Evolutionary conservation across 2,329 filamentous ascomycete species (phyloP).

Genomic region (Fusarium brevicatenulatum): DNA sequence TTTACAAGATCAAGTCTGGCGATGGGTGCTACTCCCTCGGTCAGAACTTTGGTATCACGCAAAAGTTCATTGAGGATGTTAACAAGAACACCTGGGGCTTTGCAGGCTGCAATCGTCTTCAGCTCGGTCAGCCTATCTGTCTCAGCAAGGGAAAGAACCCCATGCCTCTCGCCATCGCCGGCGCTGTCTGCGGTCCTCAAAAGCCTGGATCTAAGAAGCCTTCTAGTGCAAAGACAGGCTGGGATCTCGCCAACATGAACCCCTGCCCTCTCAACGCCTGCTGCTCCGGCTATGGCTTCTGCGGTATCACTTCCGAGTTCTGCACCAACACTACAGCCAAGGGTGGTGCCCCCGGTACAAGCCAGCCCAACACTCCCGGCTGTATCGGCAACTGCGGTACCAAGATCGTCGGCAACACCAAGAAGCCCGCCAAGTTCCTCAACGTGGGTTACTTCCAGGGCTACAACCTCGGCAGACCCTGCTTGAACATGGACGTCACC

Average conservation of each 20-base stretch:
- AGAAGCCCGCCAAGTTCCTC: slow-evolving; percentile 40
- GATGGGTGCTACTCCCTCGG: slow-evolving; percentile 50
- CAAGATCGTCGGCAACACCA: slow-evolving; percentile 45
- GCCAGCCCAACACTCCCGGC: slow-evolving; percentile 38
- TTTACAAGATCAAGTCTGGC: slow-evolving; percentile 45
- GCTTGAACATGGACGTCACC: slow-evolving; percentile 46
- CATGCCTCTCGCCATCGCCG: slow-evolving; percentile 46
- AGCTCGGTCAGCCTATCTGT: slow-evolving; percentile 46
- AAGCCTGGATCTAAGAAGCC: slow-evolving; percentile 44
- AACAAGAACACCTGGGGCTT: slow-evolving; percentile 55
- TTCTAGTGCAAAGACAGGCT: slow-evolving; percentile 38
- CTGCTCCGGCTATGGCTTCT: slow-evolving; percentile 57
- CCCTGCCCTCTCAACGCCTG: slow-evolving; percentile 58
- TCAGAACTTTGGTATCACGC: slow-evolving; percentile 48
- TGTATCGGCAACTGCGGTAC: slow-evolving; percentile 50
- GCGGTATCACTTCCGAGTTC: slow-evolving; percentile 56
- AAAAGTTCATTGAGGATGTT: slow-evolving; percentile 49
- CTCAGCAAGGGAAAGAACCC: slow-evolving; percentile 49
- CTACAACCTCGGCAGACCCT: slow-evolving; percentile 45
- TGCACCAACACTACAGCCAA: slow-evolving; percentile 49
- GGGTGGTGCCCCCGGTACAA: slow-evolving; percentile 44
- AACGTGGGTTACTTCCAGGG: slow-evolving; percentile 50
- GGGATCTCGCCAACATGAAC: slow-evolving; percentile 53
- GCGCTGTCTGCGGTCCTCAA: slow-evolving; percentile 50
- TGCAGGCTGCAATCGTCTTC: slow-evolving; percentile 47